A percentile compares a stretch with the other conserved stretches of the same genome.
These are phyloP conservation scores for Mollisia scopiformis DNA, from an alignment of 2,329 filamentous ascomycete species.

Conservation along the genomic window DNA sequence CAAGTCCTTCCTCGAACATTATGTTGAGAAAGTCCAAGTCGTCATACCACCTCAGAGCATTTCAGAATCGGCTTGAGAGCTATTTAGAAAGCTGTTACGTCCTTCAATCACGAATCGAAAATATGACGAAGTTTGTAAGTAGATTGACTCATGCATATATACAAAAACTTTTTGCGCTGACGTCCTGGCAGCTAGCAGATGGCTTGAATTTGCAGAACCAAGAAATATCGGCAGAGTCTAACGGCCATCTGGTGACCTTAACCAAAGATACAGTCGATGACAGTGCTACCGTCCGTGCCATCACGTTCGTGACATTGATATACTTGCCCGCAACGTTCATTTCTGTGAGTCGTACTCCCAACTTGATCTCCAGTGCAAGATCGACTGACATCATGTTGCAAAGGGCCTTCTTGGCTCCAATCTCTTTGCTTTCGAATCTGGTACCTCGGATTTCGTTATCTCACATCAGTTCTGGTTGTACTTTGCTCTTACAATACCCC, in stretches of 20 bases:
- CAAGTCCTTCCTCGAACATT: no score
- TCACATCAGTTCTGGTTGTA: constrained; percentile 39
- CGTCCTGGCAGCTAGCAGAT: constrained; percentile 6
- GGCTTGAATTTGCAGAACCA: constrained; percentile 14
- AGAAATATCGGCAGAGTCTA: constrained; percentile 8
- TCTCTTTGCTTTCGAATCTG: constrained; percentile 32
- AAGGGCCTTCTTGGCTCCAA: constrained; percentile 37
- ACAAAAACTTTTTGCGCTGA: not conserved
- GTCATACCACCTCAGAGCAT: not conserved
- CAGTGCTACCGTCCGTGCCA: constrained; percentile 31
- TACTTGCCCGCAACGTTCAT: constrained; percentile 31
- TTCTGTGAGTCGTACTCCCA: not conserved
- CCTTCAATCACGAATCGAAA: constrained; percentile 1
- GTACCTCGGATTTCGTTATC: constrained; percentile 13
- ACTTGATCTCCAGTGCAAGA: not conserved
- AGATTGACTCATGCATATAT: not conserved
- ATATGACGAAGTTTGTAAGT: constrained; percentile 13
- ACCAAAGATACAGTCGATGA: constrained; percentile 34
- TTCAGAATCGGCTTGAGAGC: constrained; percentile 2
- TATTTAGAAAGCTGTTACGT: constrained; percentile 1
- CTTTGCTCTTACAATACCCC: constrained; percentile 28
- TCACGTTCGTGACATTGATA: constrained; percentile 36
- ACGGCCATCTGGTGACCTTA: constrained; percentile 24
- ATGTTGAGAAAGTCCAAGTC: not conserved
- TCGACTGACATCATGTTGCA: not conserved